Percentiles rank a stretch among this genome's conserved stretches.
These are phyloP conservation scores for Aspergillus luchuensis DNA, from an alignment of 2,329 filamentous ascomycete species.

Conservation along the genomic window DNA sequence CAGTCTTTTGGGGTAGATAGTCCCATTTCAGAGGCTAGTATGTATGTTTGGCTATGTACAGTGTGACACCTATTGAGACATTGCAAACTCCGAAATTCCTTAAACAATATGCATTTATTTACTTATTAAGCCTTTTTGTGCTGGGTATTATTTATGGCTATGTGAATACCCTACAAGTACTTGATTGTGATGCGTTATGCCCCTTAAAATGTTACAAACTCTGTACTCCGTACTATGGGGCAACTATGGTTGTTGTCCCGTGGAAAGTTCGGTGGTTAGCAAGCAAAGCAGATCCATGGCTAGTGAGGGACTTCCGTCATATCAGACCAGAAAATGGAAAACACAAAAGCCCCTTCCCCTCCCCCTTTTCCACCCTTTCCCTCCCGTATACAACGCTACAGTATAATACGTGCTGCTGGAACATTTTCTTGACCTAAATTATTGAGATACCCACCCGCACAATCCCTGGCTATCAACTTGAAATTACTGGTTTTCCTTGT, in stretches of 20 bases:
- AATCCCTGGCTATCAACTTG: neutral
- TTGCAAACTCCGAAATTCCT: too few relatives aligned
- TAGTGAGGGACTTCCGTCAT: neutral
- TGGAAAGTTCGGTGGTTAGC: neutral
- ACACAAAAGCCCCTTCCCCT: neutral
- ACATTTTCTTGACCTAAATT: too few relatives aligned
- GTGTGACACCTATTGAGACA: too few relatives aligned
- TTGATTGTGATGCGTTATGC: neutral
- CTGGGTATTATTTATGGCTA: too few relatives aligned
- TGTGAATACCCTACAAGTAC: neutral
- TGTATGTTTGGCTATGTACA: too few relatives aligned
- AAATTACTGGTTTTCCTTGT: neutral
- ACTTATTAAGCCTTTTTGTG: too few relatives aligned
- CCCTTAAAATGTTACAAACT: neutral
- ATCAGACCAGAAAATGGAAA: neutral
- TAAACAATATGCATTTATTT: too few relatives aligned
- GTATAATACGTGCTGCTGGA: neutral
- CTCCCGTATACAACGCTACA: neutral
- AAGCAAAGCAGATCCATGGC: neutral
- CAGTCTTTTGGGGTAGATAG: too few relatives aligned
- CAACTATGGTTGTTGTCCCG: neutral
- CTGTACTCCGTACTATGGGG: neutral
- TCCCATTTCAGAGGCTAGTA: too few relatives aligned
- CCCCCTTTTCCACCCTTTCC: neutral
- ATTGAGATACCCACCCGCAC: neutral